Base-by-base conservation (phyloP, 2,329 filamentous ascomycete species). In the Trichoderma semiorbis region DNA sequence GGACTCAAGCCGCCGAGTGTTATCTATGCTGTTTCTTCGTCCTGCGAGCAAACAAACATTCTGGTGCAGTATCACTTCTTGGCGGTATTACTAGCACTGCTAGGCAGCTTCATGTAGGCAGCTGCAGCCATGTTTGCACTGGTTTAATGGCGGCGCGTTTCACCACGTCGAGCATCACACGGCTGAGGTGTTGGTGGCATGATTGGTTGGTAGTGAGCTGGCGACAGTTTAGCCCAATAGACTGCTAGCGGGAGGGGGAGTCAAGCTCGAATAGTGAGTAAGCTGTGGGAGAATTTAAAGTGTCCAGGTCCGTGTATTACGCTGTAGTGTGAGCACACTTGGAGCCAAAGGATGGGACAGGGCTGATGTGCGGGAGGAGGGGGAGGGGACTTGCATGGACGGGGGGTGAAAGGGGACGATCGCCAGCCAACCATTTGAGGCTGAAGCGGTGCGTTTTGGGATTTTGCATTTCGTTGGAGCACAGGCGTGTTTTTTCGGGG, bases 361-460 rank as follows among this genome's bases (percentile, higher is more conserved):
- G 50, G 64, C 50, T 58, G 64, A 43, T 53, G 64, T 62, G 66
- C 21, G 34, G 66, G 30, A 16, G 26, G 28, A 2, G 24, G 11
- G 8, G 47, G 18, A 26, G 26, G 26, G 28, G 21, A 7, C 16
- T 62, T 36, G 24, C 39, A 69, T 53, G 34, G 28, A 24, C 5
- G 28, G 28, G 21, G 43, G 43, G n/a, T 21, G 5, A 24, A 18
- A 6, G 21, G 28, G 63, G 36, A 63, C 28, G 63, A 69, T 69
- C 28, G 55, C 36, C 55, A 60, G 55, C 65, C 65, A 69, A 69
- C 65, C 65, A 69, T 34, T 69, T 50, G 18, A 47, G 47, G 47
- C 14, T n/a, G n/a, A 3, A 55, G 62, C 12, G 30, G 14, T 14
- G 43, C 28, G 28, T 26, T 65, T 53, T 32, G 32, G 60, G 60